Conservation (phyloP, 306 rosid genomes). For the Vigna angularis region DNA sequence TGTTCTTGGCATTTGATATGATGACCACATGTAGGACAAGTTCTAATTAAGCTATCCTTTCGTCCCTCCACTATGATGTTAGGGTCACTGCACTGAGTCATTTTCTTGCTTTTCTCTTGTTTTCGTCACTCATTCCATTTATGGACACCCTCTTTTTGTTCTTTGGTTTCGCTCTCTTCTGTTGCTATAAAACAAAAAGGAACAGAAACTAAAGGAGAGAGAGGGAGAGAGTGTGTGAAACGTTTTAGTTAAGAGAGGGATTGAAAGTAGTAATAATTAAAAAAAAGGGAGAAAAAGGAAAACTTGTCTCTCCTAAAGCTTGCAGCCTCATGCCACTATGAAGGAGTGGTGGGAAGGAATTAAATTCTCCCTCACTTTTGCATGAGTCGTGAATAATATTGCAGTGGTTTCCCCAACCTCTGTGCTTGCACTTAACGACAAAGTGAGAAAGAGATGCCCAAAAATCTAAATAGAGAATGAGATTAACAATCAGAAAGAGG, state of each 20-base stretch:
- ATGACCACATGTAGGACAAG: slow-evolving; percentile 80
- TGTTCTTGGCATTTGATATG: slow-evolving; percentile 71
- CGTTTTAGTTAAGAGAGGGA: slow-evolving; percentile 42
- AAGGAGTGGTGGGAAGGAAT: slow-evolving; percentile 58
- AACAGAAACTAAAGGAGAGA: slow-evolving; percentile 36
- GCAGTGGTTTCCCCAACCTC: slow-evolving; percentile 27
- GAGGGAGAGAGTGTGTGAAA: neutral
- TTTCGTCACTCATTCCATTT: slow-evolving; percentile 51
- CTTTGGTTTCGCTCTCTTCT: slow-evolving; percentile 37
- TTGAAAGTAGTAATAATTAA: slow-evolving; percentile 42
- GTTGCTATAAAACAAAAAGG: slow-evolving; percentile 29
- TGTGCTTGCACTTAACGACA: slow-evolving; percentile 35
- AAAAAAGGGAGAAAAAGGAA: slow-evolving; percentile 48
- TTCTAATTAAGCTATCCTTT: slow-evolving; percentile 54
- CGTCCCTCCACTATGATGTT: slow-evolving; percentile 48
- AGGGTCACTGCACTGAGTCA: slow-evolving; percentile 61
- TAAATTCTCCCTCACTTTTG: slow-evolving; percentile 55
- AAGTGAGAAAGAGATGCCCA: slow-evolving; percentile 14
- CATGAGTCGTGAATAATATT: slow-evolving; percentile 42
- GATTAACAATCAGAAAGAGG: slow-evolving; percentile 36
- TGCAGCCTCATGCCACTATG: slow-evolving; percentile 54
- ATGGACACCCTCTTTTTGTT: slow-evolving; percentile 41
- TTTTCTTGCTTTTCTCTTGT: slow-evolving; percentile 46
- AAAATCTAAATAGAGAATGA: slow-evolving; percentile 28
- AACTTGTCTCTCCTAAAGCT: slow-evolving; percentile 60